Evolutionary conservation across 208 protist genomes (phyloP).

Genomic region (Trypanosoma melophagium): DNA sequence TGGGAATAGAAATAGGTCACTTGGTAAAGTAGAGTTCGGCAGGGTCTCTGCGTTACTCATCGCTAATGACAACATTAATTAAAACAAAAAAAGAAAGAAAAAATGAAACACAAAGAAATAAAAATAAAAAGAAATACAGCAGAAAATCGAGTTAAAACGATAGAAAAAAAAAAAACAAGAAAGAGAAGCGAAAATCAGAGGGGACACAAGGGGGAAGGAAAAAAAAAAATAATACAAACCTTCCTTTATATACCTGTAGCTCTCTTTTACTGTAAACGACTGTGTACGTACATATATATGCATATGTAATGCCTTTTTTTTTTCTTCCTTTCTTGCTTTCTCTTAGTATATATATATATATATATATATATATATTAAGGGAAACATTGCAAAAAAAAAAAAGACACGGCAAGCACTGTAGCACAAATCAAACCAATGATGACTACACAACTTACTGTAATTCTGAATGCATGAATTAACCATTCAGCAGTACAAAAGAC

Average conservation of each 20-base stretch:
- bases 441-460: too few relatives aligned
- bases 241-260: background rate
- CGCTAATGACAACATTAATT: conserved; percentile 2
- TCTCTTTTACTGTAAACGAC: too few relatives aligned
- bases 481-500: background rate
- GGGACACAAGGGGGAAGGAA: too few relatives aligned
- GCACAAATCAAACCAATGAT: too few relatives aligned
- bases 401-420: too few relatives aligned
- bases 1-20: conserved; percentile 67
- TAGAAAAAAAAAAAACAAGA: background rate
- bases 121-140: background rate
- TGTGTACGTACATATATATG: too few relatives aligned
- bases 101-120: background rate
- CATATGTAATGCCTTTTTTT: too few relatives aligned
- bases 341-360: too few relatives aligned
- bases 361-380: too few relatives aligned
- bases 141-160: background rate
- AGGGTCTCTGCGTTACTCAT: conserved; percentile 15
- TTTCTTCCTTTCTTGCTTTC: too few relatives aligned
- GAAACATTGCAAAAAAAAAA: too few relatives aligned
- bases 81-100: background rate
- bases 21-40: conserved; percentile 36
- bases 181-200: background rate
- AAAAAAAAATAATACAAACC: background rate
- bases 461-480: too few relatives aligned